These are phyloP conservation scores for Lentinula detonsa DNA, from an alignment of 768 basidiomycete genomes.

Conservation along the genomic window DNA sequence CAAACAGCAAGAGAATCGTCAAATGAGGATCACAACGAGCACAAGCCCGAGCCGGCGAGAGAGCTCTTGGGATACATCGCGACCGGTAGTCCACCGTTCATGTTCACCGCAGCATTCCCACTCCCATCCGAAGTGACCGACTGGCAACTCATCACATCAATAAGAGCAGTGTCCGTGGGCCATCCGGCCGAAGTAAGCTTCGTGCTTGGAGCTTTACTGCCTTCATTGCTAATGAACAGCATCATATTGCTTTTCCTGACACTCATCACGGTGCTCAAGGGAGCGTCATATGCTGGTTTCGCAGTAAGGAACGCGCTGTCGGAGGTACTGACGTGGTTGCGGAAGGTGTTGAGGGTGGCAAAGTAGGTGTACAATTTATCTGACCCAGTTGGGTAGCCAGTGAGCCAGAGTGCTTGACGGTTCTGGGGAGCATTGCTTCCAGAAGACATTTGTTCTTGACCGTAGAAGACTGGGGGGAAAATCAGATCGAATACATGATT, in stretches of 20 bases:
- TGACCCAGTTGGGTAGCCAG: slow-evolving; percentile 43
- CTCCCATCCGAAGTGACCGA: slow-evolving; percentile 26
- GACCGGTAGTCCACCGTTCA: slow-evolving; percentile 37
- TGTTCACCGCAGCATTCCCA: slow-evolving; percentile 33
- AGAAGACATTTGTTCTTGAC: slow-evolving; percentile 59
- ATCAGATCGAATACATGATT: not conserved
- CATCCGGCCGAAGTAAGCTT: slow-evolving; percentile 45
- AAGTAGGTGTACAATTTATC: slow-evolving; percentile 38
- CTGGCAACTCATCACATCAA: slow-evolving; percentile 49
- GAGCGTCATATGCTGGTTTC: not conserved
- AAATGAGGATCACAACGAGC: not conserved
- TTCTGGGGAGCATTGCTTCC: slow-evolving; percentile 56
- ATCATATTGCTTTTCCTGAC: slow-evolving; percentile 36
- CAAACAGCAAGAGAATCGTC: not conserved
- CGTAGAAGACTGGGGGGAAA: slow-evolving; percentile 44
- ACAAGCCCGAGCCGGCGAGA: not conserved
- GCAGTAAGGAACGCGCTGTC: slow-evolving; percentile 40
- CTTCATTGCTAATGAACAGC: slow-evolving; percentile 28
- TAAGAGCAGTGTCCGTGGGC: slow-evolving; percentile 34
- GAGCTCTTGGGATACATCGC: not conserved
- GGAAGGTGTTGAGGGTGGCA: slow-evolving; percentile 40
- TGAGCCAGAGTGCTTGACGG: slow-evolving; percentile 63
- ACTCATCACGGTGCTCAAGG: not conserved
- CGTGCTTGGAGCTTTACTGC: slow-evolving; percentile 45
- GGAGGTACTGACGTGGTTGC: slow-evolving; percentile 40